phyloP scores from a whole-genome alignment of 768 basidiomycete species.

The Trametes villosa region DNA sequence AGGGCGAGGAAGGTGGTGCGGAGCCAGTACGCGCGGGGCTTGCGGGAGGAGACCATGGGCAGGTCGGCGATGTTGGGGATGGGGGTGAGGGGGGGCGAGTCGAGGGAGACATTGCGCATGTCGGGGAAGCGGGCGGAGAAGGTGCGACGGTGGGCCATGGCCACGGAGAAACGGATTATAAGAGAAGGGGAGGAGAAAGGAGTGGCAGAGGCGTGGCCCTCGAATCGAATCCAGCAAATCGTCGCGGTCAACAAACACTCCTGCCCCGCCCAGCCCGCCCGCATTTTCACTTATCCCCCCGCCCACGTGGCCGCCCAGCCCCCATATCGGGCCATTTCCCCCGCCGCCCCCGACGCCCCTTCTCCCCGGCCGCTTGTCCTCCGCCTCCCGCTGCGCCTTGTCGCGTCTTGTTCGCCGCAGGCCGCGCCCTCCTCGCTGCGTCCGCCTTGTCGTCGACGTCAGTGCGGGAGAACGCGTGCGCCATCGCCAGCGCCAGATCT shows the following conservation, averaged over 20 bases:
- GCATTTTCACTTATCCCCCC: slow-evolving; percentile 13
- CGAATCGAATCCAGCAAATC: slow-evolving; percentile 1
- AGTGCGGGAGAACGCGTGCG: too few relatives aligned
- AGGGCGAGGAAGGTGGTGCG: slow-evolving; percentile 60
- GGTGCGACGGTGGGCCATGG: slow-evolving; percentile 37
- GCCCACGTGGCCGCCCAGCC: slow-evolving; percentile 8
- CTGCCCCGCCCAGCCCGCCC: background rate
- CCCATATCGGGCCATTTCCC: too few relatives aligned
- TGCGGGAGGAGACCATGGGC: slow-evolving; percentile 39
- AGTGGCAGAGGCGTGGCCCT: slow-evolving; percentile 26
- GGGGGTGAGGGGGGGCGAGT: slow-evolving; percentile 34
- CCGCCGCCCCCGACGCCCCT: background rate
- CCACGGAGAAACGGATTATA: slow-evolving; percentile 16
- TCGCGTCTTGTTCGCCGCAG: too few relatives aligned
- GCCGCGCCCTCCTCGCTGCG: too few relatives aligned
- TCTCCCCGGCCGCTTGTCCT: background rate
- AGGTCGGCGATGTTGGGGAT: slow-evolving; percentile 33
- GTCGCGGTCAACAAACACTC: background rate
- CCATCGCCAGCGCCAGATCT: too few relatives aligned
- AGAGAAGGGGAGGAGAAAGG: slow-evolving; percentile 21
- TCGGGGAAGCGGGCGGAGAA: slow-evolving; percentile 33
- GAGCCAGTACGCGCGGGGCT: slow-evolving; percentile 45
- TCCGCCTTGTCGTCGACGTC: too few relatives aligned
- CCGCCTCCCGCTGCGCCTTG: background rate
- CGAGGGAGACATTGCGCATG: slow-evolving; percentile 30